Evolutionary conservation across 2,329 filamentous ascomycete species (phyloP).

Genomic region (Rugonectria rugulosa): DNA sequence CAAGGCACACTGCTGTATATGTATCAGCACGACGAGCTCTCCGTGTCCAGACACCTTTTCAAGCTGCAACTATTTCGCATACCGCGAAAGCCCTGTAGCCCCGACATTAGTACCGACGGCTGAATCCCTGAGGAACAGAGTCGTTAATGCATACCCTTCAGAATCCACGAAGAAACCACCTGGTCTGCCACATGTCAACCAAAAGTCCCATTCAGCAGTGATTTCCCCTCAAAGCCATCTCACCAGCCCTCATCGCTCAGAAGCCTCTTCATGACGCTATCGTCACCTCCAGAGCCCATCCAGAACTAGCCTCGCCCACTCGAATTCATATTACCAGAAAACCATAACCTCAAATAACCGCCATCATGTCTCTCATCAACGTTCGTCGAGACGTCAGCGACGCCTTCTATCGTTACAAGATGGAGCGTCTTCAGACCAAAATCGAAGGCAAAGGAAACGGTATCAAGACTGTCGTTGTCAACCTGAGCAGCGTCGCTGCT

Average conservation of each 20-base stretch:
- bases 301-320: conserved; percentile 26
- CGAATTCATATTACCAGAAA: conserved; percentile 29
- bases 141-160: conserved; percentile 65
- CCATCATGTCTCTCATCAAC: conserved; percentile 96
- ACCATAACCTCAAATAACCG: conserved; percentile 45
- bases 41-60: conserved; percentile 94
- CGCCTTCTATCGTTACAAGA: conserved; percentile 99
- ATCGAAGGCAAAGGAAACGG: conserved; percentile 99
- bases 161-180: conserved; percentile 53
- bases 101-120: conserved; percentile 90
- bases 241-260: conserved; percentile 43
- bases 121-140: conserved; percentile 65
- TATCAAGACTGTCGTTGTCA: conserved; percentile 98
- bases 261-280: conserved; percentile 51
- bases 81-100: conserved; percentile 92
- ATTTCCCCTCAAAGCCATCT: conserved; percentile 54
- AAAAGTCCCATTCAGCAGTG: conserved; percentile 62
- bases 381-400: conserved; percentile 98
- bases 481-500: conserved; percentile 90
- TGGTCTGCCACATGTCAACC: conserved; percentile 64
- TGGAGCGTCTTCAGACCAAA: conserved; percentile 98
- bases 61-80: conserved; percentile 98
- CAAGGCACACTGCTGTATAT: conserved; percentile 75
- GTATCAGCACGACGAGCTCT: conserved; percentile 94
- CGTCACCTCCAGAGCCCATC: conserved; percentile 32